These are phyloP conservation scores for Chlamydomonas urium DNA, from an alignment of 139 green algal species.

Conservation along the genomic window DNA sequence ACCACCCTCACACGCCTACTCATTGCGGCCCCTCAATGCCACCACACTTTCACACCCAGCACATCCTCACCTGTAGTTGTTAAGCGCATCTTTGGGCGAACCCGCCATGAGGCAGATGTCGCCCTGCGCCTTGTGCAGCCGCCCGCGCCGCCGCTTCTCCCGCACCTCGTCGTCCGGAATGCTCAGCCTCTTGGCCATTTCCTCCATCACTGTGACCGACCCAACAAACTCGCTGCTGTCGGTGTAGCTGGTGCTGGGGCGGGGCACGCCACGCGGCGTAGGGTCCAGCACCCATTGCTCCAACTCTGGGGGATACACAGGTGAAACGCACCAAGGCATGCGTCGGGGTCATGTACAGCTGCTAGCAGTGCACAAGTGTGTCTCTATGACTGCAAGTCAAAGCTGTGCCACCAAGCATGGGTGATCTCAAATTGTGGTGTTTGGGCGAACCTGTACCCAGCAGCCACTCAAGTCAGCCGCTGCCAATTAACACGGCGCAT, in stretches of 20 bases:
- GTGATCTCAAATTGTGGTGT: too few species aligned
- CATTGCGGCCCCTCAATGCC: too few species aligned
- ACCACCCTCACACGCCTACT: too few species aligned
- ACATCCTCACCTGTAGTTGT: slow-evolving; percentile 62
- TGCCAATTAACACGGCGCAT: not conserved
- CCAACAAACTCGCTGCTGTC: slow-evolving; percentile 33
- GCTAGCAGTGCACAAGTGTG: too few species aligned
- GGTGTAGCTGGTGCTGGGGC: not conserved
- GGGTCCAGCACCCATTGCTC: slow-evolving; percentile 67
- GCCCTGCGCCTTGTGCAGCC: slow-evolving; percentile 79
- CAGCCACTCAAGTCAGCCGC: too few species aligned
- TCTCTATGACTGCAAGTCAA: too few species aligned
- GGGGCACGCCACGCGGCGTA: not conserved
- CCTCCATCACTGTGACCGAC: slow-evolving; percentile 35
- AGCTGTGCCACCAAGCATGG: too few species aligned
- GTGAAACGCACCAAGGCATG: not conserved
- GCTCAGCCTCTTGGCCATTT: slow-evolving; percentile 31
- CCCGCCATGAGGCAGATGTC: slow-evolving; percentile 78
- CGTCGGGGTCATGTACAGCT: too few species aligned
- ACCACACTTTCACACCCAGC: not conserved
- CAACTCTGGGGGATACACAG: slow-evolving; percentile 43
- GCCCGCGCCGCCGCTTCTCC: slow-evolving; percentile 64
- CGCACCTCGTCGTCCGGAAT: slow-evolving; percentile 22
- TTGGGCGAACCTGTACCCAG: too few species aligned
- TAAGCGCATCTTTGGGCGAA: slow-evolving; percentile 63